Base-by-base conservation (phyloP, 1,284 basidiomycete species). In the Heterobasidion parviporum region DNA sequence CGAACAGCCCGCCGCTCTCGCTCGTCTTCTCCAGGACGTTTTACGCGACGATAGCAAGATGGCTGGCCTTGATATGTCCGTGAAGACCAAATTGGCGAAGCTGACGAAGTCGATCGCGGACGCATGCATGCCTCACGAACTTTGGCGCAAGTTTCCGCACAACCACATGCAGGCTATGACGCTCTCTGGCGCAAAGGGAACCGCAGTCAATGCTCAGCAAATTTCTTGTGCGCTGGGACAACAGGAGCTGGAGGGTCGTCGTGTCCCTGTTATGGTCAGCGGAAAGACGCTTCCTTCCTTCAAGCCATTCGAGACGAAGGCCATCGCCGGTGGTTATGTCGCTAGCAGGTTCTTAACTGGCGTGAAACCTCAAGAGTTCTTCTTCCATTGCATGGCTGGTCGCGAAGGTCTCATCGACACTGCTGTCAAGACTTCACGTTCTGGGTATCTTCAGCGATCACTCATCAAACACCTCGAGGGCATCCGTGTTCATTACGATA, bases 81-180 rank as follows among this genome's bases (percentile, higher is more conserved):
- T 97, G 68, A 98, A 98, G 76, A 84, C 80, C 58, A 89, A 87
- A 66, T 74, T 92, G 54, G 80, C 85, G 12, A 87, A 89, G 63
- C 86, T 98, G 66, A 97, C 94, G 58, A 88, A 92, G 63, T 87
- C 92, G 2, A 94, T 97, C 55, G 89, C 93, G 18, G 87, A 95
- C 67, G 80, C 85, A n/a, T 90, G 90, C 66, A 82, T 99, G 64
- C 97, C 97, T n/a, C 74, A 83, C 53, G 90, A 90, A 52, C 82
- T 99, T 43, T 78, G 92, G 60, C 92, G 94, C 64, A 87, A 89
- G 59, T 99, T 99, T 78, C 97, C 97, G 33, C 85, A 94, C 69
- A 99, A 99, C 74, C 90, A 99, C 82, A 99, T 99, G 97, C 96
- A 99, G 72, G 88, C 91, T 61, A 99, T 99, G 97, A 98, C 96